These are phyloP conservation scores for Pelargonium australe DNA, from an alignment of 441 rosid species.

Conservation along the genomic window DNA sequence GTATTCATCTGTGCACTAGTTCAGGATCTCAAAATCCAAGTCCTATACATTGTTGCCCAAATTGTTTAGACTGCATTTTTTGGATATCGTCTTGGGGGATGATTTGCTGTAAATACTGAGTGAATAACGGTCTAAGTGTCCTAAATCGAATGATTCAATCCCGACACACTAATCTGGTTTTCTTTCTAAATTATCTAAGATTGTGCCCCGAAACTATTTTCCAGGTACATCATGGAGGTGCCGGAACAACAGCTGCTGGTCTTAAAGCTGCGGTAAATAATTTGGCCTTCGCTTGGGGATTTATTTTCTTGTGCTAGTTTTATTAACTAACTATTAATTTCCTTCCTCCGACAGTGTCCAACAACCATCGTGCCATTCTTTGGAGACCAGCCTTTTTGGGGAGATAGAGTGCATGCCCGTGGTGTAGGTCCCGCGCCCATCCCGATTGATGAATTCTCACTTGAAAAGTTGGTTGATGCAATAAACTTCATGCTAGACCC, in stretches of 20 bases:
- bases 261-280: constrained; percentile 41
- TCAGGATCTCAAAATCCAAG: neutral
- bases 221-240: constrained; percentile 47
- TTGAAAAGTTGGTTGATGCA: constrained; percentile 35
- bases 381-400: constrained; percentile 50
- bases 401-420: constrained; percentile 37
- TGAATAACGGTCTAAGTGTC: neutral
- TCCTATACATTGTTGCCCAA: neutral
- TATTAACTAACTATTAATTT: neutral
- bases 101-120: neutral
- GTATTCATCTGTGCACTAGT: neutral
- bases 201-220: neutral
- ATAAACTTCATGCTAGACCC: constrained; percentile 38
- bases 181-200: neutral
- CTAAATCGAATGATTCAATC: neutral
- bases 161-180: neutral
- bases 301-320: constrained; percentile 2
- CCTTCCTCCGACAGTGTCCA: constrained; percentile 30
- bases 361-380: constrained; percentile 45
- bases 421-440: constrained; percentile 42
- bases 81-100: neutral
- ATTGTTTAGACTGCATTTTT: neutral
- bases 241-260: constrained; percentile 48
- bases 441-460: constrained; percentile 35
- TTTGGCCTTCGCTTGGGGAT: neutral